Percentiles rank a stretch among this genome's conserved stretches.
phyloP scores from a whole-genome alignment of 148 eudicot species.

The Camellia granthamiana region DNA sequence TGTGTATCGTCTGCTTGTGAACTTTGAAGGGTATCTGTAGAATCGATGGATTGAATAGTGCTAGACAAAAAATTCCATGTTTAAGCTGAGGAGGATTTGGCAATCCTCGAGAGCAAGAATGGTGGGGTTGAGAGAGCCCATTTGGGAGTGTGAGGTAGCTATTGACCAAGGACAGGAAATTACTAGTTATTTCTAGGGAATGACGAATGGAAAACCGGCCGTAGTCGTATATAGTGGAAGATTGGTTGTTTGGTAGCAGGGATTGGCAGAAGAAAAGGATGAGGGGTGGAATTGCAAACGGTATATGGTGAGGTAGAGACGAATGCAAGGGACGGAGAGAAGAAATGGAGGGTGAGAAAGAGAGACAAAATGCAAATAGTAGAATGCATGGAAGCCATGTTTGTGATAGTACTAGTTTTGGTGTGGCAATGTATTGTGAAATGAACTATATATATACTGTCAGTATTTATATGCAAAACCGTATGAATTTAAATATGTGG shows the following conservation, averaged over 20 bases:
- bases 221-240: too few relatives aligned
- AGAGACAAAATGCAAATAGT: too few relatives aligned
- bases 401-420: too few relatives aligned
- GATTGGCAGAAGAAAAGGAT: too few relatives aligned
- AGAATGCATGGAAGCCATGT: too few relatives aligned
- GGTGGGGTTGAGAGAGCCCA: neutral
- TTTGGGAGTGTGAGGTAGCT: neutral
- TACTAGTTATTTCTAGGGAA: neutral
- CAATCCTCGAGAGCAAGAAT: slow-evolving; percentile 26
- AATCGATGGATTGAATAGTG: slow-evolving; percentile 7
- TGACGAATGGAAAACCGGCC: too few relatives aligned
- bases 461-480: too few relatives aligned
- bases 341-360: neutral
- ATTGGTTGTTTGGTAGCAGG: too few relatives aligned
- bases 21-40: neutral
- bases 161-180: neutral
- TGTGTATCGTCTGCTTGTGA: slow-evolving; percentile 13
- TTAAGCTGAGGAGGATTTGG: slow-evolving; percentile 10
- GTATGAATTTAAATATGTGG: too few relatives aligned
- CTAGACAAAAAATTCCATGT: neutral
- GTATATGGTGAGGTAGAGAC: neutral
- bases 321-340: neutral
- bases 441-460: too few relatives aligned
- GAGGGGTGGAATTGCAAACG: too few relatives aligned
- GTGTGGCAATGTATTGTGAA: too few relatives aligned